phyloP scores from a whole-genome alignment of 208 protist genomes.

The Acanthamoeba royreba region DNA sequence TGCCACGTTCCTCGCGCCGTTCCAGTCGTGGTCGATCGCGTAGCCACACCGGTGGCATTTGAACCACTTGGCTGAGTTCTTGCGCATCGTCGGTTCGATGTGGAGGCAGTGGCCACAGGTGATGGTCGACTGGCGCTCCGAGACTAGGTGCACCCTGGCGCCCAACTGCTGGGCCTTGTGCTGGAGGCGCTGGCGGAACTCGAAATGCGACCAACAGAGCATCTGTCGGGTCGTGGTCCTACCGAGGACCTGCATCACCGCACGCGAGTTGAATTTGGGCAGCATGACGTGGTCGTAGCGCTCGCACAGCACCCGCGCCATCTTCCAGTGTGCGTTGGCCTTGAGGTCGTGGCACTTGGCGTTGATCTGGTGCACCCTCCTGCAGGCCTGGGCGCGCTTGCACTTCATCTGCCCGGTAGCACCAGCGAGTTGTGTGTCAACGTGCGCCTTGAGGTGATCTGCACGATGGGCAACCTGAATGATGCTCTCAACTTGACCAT shows the following conservation, averaged over 20 bases:
- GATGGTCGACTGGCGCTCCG: background rate
- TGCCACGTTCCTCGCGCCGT: background rate
- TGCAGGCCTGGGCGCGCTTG: background rate
- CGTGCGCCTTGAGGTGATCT: background rate
- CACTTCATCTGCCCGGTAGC: background rate
- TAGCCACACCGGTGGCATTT: conserved; percentile 6
- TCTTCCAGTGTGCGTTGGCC: background rate
- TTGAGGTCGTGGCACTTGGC: background rate
- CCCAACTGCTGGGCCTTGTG: background rate
- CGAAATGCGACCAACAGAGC: background rate
- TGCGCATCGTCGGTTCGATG: too few species aligned
- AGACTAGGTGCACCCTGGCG: background rate
- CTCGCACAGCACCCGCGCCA: background rate
- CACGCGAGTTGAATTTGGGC: background rate
- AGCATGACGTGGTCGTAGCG: background rate
- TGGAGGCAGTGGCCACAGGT: background rate
- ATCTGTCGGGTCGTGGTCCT: background rate
- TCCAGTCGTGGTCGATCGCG: background rate
- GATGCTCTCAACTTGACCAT: background rate
- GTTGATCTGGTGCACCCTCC: background rate
- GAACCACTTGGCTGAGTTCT: background rate
- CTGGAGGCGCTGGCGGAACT: background rate
- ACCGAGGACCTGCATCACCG: background rate
- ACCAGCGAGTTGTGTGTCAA: background rate
- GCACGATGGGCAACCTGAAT: background rate